Evolutionary conservation across 176 grass and related monocot genomes (phyloP), one percentile per base, ranked within the genome.

Genomic region (Avena sativa): DNA sequence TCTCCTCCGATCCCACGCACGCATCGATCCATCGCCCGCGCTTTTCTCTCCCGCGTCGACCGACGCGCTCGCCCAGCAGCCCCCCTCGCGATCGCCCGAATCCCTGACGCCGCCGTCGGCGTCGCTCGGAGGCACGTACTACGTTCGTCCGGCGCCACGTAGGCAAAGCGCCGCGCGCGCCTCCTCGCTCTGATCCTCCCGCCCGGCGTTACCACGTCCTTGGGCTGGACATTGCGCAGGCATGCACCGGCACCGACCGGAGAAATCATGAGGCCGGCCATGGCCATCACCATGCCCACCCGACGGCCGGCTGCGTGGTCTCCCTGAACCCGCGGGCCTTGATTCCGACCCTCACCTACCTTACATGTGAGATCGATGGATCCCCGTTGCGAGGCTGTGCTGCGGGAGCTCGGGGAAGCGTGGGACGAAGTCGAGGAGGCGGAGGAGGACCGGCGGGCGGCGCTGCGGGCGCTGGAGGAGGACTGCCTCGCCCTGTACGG

Each of bases 401-500:
- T 93, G 49, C 71, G 85, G 0, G 88, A 93, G 61, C 88, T 93
- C 3, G 79, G 82, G 46, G 89, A 90, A 48, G 88, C 93, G 78
- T 98, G 93, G 96, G 96, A 95, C 51, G 90, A 95, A 70, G 90
- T 98, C 70, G 93, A 91, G 36, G 91, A 95, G 77, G 82, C 61
- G 46, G 89, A 98, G 77, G 81, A 86, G 0, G 88, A 94, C 59
- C 88, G 93, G 73, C 43, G 86, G 1, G 91, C 83, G 79, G 85
- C 83, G 75, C 88, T 98, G 52, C 75, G 81, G 6, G 73, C 86
- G 70, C 62, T 94, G 58, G 91, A 98, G 88, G 93, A 94, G 78
- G 93, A 95, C 13, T 98, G 93, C 79, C 72, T 95, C 34, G 89
- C 90, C 79, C 72, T 98, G 19, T 98, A 90, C 84, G 79, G 81